Evolutionary conservation across 106 monocot genomes (phyloP).

Genomic region (Acanthochlamys bracteata): DNA sequence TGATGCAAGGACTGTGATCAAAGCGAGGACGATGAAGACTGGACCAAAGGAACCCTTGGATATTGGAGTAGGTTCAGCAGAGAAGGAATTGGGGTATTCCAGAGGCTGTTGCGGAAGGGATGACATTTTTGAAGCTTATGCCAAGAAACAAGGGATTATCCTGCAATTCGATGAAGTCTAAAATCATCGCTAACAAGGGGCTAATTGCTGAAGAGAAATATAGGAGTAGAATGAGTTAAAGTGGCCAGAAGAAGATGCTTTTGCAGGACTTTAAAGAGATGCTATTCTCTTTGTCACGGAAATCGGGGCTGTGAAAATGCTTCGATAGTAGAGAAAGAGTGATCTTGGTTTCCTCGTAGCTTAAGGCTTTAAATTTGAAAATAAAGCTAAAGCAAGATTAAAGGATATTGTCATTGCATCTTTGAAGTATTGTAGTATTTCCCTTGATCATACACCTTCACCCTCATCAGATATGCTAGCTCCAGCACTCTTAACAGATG

Average conservation of each 20-base stretch:
- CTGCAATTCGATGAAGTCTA: background rate
- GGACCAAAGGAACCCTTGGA: constrained; percentile 35
- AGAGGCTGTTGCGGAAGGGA: constrained; percentile 1
- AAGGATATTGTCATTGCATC: too few species aligned
- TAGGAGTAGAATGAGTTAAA: background rate
- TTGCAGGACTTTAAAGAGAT: background rate
- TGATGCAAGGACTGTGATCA: constrained; percentile 28
- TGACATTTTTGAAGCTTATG: background rate
- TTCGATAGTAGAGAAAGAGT: constrained; percentile 8
- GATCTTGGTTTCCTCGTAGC: constrained; percentile 6
- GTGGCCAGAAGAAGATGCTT: background rate
- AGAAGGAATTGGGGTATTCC: constrained; percentile 3
- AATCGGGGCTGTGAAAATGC: constrained; percentile 9
- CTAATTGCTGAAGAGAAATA: background rate
- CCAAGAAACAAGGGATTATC: background rate
- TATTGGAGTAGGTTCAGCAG: background rate
- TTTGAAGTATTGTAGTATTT: too few species aligned
- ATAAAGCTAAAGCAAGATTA: too few species aligned
- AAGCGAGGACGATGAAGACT: constrained; percentile 23
- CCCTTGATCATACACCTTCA: too few species aligned
- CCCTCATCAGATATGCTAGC: too few species aligned
- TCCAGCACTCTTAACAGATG: too few species aligned
- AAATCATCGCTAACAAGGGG: background rate
- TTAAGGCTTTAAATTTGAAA: background rate
- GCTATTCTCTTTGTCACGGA: background rate